Base-by-base conservation (phyloP, 2,329 filamentous ascomycete species). In the Cryoendolithus antarcticus region DNA sequence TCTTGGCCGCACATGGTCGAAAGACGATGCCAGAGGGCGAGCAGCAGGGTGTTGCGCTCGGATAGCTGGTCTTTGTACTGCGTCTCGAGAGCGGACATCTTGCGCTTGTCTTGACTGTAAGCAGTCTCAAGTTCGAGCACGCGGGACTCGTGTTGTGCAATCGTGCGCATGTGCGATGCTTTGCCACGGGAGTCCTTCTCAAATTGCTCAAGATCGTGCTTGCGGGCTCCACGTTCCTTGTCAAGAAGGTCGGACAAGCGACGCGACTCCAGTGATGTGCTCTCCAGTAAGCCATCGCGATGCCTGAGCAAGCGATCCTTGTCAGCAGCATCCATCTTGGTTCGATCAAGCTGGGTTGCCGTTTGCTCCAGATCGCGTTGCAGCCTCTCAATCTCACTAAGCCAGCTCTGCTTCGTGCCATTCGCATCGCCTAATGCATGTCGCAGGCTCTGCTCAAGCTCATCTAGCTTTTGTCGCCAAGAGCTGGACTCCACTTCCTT, bases 281-380 rank as follows among this genome's bases (percentile, higher is more conserved):
- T 85, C 61, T 98, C 91, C 7, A 98, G 75, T 4, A 96, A 71
- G 2, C 78, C 72, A 56, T 96, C 91, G 9, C 89, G 84, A 58
- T 89, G 85, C 53, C 88, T 86, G 54, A 98, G 80, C 49, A 93
- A 72, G 39, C 82, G 79, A 46, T 96, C 88, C 60, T 93, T 95
- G 57, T 96, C 88, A n/a, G 80, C 75, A 24, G 94, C 64, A 9
- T 84, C 75, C 8, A 77, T 75, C 57, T 83, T 86, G 10, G 82
- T 79, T 6, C 72, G 71, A 50, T 94, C 84, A 13, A 96, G 77
- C 45, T 94, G 85, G 34, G 83, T 76, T 12, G 85, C 71, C 0
- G 85, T 91, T 39, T 79, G 78, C 53, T 94, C 88, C 5, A 95
- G 77, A 50, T 94, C 86, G 43, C 81, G 79, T 53, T 94, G 86